Conservation (phyloP, 1,139 yeast species). For the Lodderomyces parapsilosis region DNA sequence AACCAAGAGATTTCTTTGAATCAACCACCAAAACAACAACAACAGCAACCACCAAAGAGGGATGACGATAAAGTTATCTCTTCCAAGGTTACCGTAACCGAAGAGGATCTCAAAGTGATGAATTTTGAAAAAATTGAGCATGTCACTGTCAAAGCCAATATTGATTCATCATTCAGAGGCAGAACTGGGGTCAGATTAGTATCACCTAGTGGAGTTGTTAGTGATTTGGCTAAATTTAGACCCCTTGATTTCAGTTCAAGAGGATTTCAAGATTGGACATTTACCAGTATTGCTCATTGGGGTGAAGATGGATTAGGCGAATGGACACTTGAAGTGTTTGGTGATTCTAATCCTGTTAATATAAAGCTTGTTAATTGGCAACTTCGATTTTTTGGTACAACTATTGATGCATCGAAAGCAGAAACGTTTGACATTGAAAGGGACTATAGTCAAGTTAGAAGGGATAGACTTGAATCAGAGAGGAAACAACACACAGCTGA, state of each 20-base stretch:
- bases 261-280: conserved; percentile 85
- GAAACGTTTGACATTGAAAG: conserved; percentile 39
- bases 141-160: conserved; percentile 75
- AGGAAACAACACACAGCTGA: conserved; percentile 5
- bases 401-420: conserved; percentile 61
- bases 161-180: conserved; percentile 69
- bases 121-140: conserved; percentile 81
- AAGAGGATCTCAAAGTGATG: conserved; percentile 48
- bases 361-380: conserved; percentile 71
- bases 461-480: conserved; percentile 16
- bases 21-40: conserved; percentile 11
- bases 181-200: conserved; percentile 59
- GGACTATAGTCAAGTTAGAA: conserved; percentile 42
- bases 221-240: conserved; percentile 77
- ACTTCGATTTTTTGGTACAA: conserved; percentile 79
- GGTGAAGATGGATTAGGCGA: conserved; percentile 82
- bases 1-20: conserved; percentile 17
- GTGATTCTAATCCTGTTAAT: conserved; percentile 22
- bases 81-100: conserved; percentile 47
- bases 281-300: conserved; percentile 99
- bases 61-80: conserved; percentile 29
- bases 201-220: conserved; percentile 74
- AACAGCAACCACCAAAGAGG: conserved; percentile 8
- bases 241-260: conserved; percentile 49
- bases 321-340: conserved; percentile 71